Percentiles rank a stretch among this genome's conserved stretches.
These are phyloP conservation scores for Phytophthora pistaciae DNA, from an alignment of 352 stramenopile species.

Conservation along the genomic window DNA sequence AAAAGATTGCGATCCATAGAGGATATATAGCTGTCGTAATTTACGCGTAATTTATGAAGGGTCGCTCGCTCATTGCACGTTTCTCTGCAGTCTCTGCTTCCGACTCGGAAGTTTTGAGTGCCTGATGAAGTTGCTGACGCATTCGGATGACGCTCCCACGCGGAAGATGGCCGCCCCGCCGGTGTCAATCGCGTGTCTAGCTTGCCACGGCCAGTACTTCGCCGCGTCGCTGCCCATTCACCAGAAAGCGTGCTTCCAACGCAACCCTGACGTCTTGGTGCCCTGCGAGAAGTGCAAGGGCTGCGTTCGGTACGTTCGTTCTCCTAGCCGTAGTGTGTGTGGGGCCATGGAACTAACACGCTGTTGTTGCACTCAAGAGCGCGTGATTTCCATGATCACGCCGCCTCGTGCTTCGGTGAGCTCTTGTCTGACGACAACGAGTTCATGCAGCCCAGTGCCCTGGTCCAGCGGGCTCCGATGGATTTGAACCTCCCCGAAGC, in stretches of 20 bases:
- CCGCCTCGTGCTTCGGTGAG: constrained; percentile 27
- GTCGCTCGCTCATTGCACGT: constrained; percentile 1
- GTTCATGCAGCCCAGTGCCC: constrained; percentile 5
- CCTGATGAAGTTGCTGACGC: constrained; percentile 17
- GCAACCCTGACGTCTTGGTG: constrained; percentile 65
- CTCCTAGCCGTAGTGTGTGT: not conserved
- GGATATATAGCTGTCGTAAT: too few relatives aligned
- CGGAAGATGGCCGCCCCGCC: constrained; percentile 26
- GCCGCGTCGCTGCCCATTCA: constrained; percentile 71
- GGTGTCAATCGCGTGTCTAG: constrained; percentile 44
- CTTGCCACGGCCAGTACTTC: constrained; percentile 70
- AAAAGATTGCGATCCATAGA: too few relatives aligned
- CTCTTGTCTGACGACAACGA: not conserved
- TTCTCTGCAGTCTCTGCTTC: constrained; percentile 1
- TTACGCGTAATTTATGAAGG: too few relatives aligned
- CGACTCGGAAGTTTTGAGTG: too few relatives aligned
- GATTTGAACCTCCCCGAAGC: constrained; percentile 51
- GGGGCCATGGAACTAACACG: constrained; percentile 2
- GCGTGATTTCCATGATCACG: constrained; percentile 33
- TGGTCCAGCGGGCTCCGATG: not conserved
- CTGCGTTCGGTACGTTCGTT: constrained; percentile 35
- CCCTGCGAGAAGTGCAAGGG: constrained; percentile 50
- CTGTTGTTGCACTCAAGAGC: constrained; percentile 25
- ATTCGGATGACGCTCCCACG: not conserved
- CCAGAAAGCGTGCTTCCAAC: constrained; percentile 75